Percentiles rank a stretch among this genome's conserved stretches.
Evolutionary conservation across 1,139 yeast species (phyloP).

Genomic region (Yamadazyma oceani): DNA sequence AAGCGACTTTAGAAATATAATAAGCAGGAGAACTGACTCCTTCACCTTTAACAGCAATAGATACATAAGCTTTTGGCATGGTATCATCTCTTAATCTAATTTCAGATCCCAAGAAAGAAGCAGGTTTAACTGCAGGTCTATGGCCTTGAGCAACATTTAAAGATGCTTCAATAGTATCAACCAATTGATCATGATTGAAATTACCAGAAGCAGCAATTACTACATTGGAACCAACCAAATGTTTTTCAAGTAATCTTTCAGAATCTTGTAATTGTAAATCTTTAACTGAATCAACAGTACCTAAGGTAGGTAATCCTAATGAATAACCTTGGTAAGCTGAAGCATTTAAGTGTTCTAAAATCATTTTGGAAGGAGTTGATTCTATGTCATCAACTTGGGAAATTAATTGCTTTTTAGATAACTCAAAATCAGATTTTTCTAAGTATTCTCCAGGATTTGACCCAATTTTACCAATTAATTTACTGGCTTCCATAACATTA

Average conservation of each 20-base stretch:
- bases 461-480: slow-evolving; percentile 34
- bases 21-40: slow-evolving; percentile 60
- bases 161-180: slow-evolving; percentile 57
- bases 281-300: slow-evolving; percentile 63
- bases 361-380: slow-evolving; percentile 47
- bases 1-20: slow-evolving; percentile 71
- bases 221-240: slow-evolving; percentile 61
- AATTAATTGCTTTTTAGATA: slow-evolving; percentile 37
- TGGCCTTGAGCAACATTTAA: slow-evolving; percentile 51
- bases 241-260: slow-evolving; percentile 51
- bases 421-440: slow-evolving; percentile 34
- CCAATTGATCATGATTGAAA: slow-evolving; percentile 65
- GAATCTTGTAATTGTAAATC: slow-evolving; percentile 61
- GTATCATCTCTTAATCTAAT: slow-evolving; percentile 87
- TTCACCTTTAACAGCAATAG: slow-evolving; percentile 76
- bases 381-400: slow-evolving; percentile 46
- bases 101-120: slow-evolving; percentile 79
- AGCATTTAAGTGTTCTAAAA: slow-evolving; percentile 71
- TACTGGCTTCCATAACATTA: slow-evolving; percentile 44
- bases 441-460: slow-evolving; percentile 34
- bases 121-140: slow-evolving; percentile 53
- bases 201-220: slow-evolving; percentile 77
- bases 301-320: slow-evolving; percentile 69
- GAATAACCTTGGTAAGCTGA: slow-evolving; percentile 86
- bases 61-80: slow-evolving; percentile 72